These are phyloP conservation scores for Penicillium crustosum DNA, from an alignment of 2,329 filamentous ascomycete genomes.

Conservation along the genomic window DNA sequence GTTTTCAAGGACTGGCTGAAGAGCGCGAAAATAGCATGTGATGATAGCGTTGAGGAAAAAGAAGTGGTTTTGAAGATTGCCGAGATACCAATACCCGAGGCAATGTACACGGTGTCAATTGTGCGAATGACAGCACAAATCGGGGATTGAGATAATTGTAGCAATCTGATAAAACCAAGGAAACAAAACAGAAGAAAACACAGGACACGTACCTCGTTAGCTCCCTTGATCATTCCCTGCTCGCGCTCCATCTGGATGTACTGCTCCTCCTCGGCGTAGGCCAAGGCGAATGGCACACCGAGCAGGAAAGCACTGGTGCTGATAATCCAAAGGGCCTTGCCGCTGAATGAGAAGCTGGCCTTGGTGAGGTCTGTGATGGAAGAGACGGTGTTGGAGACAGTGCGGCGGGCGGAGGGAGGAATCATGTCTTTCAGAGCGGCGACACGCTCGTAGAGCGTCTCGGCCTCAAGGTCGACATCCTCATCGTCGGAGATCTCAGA, in stretches of 20 bases:
- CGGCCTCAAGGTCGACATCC: slow-evolving; percentile 60
- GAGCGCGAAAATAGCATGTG: neutral
- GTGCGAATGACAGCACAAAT: neutral
- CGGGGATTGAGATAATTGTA: neutral
- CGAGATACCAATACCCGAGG: slow-evolving; percentile 3
- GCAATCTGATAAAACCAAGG: neutral
- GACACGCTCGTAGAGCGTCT: slow-evolving; percentile 66
- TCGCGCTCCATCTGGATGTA: slow-evolving; percentile 97
- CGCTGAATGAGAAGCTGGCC: slow-evolving; percentile 62
- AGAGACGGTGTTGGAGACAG: slow-evolving; percentile 60
- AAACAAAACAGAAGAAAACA: neutral
- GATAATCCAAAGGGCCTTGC: slow-evolving; percentile 87
- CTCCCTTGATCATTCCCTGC: slow-evolving; percentile 91
- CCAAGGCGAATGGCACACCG: slow-evolving; percentile 89
- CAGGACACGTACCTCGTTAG: slow-evolving; percentile 65
- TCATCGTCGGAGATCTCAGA: slow-evolving; percentile 82
- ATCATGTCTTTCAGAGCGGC: slow-evolving; percentile 74
- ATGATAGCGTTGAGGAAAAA: neutral
- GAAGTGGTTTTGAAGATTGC: neutral
- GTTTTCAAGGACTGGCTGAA: neutral
- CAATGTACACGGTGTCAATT: slow-evolving; percentile 3
- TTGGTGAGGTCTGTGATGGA: slow-evolving; percentile 46
- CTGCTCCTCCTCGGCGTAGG: slow-evolving; percentile 94
- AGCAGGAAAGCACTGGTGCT: slow-evolving; percentile 86
- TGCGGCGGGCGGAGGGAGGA: slow-evolving; percentile 68